Percentiles rank a stretch among this genome's conserved stretches.
phyloP scores from a whole-genome alignment of 371 early-diverging fungal genomes.

The Syncephalis plumigaleata region DNA sequence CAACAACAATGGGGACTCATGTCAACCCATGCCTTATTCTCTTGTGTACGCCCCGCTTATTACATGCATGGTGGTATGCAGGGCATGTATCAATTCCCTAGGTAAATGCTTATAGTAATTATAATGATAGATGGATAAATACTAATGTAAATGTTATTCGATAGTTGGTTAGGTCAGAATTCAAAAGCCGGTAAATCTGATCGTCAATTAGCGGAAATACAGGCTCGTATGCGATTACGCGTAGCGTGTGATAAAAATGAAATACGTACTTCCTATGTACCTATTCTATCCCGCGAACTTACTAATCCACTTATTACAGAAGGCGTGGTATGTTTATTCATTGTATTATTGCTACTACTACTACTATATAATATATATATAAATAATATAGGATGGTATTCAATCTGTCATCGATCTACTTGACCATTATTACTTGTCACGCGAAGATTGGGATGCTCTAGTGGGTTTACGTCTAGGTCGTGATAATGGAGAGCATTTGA shows the following conservation, averaged over 20 bases:
- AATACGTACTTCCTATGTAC: slow-evolving; percentile 68
- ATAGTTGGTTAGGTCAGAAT: slow-evolving; percentile 89
- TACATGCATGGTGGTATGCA: slow-evolving; percentile 41
- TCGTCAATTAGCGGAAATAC: slow-evolving; percentile 62
- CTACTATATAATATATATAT: slow-evolving; percentile 2
- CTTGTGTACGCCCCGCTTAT: slow-evolving; percentile 76
- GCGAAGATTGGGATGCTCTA: slow-evolving; percentile 77
- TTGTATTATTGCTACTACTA: slow-evolving; percentile 5
- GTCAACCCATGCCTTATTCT: slow-evolving; percentile 81
- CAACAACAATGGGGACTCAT: slow-evolving; percentile 73
- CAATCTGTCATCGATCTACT: slow-evolving; percentile 59
- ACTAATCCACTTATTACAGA: slow-evolving; percentile 34
- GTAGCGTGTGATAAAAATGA: slow-evolving; percentile 75
- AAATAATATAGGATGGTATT: slow-evolving; percentile 28
- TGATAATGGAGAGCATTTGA: slow-evolving; percentile 19
- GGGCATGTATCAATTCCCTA: slow-evolving; percentile 12
- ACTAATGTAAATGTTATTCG: neutral
- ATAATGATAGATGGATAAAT: neutral
- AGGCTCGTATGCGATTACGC: slow-evolving; percentile 60
- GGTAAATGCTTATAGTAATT: slow-evolving; percentile 10
- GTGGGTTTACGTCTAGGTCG: slow-evolving; percentile 51
- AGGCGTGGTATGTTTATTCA: slow-evolving; percentile 18
- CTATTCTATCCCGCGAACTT: slow-evolving; percentile 44
- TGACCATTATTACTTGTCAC: slow-evolving; percentile 76
- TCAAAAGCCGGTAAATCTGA: slow-evolving; percentile 61